Conservation (phyloP, 2,329 filamentous ascomycete species). For the Apiospora saccharicola region DNA sequence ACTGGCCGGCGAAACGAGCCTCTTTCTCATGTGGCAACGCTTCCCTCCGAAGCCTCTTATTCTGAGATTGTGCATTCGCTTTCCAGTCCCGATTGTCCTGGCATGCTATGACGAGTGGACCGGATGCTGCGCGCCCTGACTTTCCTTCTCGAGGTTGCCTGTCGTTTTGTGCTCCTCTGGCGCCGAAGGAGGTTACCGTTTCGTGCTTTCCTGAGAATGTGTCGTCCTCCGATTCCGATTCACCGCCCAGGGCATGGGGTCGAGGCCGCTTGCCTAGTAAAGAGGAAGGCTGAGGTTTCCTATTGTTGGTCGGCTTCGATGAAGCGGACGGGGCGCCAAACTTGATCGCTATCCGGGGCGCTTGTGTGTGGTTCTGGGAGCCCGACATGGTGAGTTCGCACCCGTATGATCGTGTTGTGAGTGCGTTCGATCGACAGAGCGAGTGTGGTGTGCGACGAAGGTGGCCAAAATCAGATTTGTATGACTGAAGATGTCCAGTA, state of each 20-base stretch:
- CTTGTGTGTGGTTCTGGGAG: conserved; percentile 41
- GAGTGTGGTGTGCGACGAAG: neutral
- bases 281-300: conserved; percentile 47
- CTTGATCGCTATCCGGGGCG: conserved; percentile 57
- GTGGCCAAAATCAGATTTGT: neutral
- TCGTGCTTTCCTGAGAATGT: conserved; percentile 37
- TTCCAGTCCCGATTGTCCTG: conserved; percentile 46
- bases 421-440: neutral
- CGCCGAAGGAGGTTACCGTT: conserved; percentile 43
- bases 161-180: conserved; percentile 36
- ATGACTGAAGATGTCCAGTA: neutral
- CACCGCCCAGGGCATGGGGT: conserved; percentile 49
- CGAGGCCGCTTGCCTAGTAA: conserved; percentile 58
- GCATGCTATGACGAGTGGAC: conserved; percentile 39
- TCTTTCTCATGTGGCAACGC: conserved; percentile 21
- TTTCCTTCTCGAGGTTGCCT: conserved; percentile 29
- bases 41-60: conserved; percentile 30
- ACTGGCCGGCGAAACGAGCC: conserved; percentile 7
- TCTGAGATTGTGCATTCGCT: conserved; percentile 38
- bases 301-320: conserved; percentile 40
- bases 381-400: conserved; percentile 46
- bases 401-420: neutral
- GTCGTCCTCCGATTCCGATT: conserved; percentile 52
- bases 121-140: conserved; percentile 28
- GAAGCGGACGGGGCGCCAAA: conserved; percentile 46